Evolutionary conservation across 768 basidiomycete species (phyloP), one percentile per base, ranked within the genome.

Genomic region (Guyanaporus albipodus): DNA sequence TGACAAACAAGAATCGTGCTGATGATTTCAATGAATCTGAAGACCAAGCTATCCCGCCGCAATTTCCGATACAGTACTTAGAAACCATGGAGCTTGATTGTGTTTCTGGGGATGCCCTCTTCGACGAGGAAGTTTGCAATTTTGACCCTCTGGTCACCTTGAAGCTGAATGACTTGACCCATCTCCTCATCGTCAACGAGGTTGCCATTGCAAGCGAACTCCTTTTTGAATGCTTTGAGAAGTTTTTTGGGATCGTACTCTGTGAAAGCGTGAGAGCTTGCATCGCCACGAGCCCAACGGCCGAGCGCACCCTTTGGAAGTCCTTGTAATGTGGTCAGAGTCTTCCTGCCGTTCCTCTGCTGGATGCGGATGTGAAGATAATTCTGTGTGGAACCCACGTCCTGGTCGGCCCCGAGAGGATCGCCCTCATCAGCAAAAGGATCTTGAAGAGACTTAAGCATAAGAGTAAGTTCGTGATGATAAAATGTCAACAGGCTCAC

Each of bases 201-300:
- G 41, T 87, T 94, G 57, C 96, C 96, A 71, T 99, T 99, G 76
- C 94, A 97, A 55, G 94, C 94, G 58, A 97, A 96, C 76, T 96
- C 91, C 91, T 97, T 99, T 80, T 98, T 99, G 78, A 98, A 96
- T 12, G 90, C 93, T 70, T 98, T 98, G 70, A 98, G 77, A 55
- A 99, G 78, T 74, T 98, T 99, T 84, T 96, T 98, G 57, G 83
- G 79, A 69, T 97, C 92, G 70, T 95, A 97, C 72, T 93, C 92
- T 93, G 64, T n/a, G 32, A 19, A 31, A 34, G 12, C 56, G 27
- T 54, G 38, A 46, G 58, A 45, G 44, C 43, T n/a, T 42, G 52
- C 35, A 53, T 51, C 46, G 34, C 53, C 32, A 50, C 52, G 11
- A 31, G 31, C 38, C 39, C 23, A 47, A 34, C 17, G 8, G n/a